A percentile compares a stretch with the other conserved stretches of the same genome.
phyloP scores from a whole-genome alignment of 129 eudicot genomes.

The Lactuca saligna region DNA sequence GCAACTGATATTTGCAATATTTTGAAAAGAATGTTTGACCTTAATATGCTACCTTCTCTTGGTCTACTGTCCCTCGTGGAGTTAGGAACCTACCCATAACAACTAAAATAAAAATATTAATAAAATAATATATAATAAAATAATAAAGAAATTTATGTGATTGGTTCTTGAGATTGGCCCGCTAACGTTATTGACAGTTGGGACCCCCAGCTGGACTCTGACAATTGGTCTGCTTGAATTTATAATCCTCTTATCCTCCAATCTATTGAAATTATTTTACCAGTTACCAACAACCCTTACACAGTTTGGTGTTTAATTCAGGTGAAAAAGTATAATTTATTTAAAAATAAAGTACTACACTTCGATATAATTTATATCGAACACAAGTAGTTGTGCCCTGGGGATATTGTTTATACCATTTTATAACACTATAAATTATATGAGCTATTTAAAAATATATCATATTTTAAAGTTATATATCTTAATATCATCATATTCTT shows the following conservation, averaged over 20 bases:
- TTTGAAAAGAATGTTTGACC: neutral
- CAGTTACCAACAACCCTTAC: slow-evolving; percentile 37
- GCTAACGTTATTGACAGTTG: slow-evolving; percentile 27
- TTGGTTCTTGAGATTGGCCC: slow-evolving; percentile 17
- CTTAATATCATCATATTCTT: too few relatives aligned
- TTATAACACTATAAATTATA: too few relatives aligned
- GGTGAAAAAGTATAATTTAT: slow-evolving; percentile 27
- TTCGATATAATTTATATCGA: neutral
- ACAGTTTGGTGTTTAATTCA: slow-evolving; percentile 21
- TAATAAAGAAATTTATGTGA: slow-evolving; percentile 2
- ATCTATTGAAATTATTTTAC: slow-evolving; percentile 20
- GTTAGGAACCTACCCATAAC: slow-evolving; percentile 24
- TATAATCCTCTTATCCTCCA: slow-evolving; percentile 19
- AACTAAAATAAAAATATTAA: neutral
- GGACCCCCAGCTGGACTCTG: slow-evolving; percentile 34
- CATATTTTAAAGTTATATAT: too few relatives aligned
- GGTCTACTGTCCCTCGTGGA: slow-evolving; percentile 9
- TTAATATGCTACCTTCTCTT: neutral
- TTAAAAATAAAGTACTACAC: slow-evolving; percentile 9
- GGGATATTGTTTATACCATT: too few relatives aligned
- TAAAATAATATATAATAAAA: neutral
- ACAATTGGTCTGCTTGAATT: slow-evolving; percentile 28
- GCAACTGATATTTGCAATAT: too few relatives aligned
- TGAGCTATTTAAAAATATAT: too few relatives aligned
- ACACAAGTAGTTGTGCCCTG: neutral